phyloP scores from a whole-genome alignment of 805 yeast species.

The Pichia membranifaciens region DNA sequence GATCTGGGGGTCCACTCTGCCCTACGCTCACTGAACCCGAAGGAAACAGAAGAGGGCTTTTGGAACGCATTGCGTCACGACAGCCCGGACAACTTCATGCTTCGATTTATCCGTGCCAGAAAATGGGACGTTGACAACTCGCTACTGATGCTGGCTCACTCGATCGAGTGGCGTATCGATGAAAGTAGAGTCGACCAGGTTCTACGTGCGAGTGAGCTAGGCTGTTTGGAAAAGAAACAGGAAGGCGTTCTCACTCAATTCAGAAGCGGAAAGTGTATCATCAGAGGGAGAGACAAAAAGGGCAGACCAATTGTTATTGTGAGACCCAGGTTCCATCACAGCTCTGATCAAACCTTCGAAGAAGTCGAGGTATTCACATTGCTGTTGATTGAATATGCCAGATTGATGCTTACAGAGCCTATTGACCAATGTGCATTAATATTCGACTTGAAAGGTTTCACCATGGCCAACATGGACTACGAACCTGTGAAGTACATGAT shows the following conservation, averaged over 20 bases:
- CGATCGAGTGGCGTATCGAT: slow-evolving; percentile 68
- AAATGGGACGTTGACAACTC: slow-evolving; percentile 73
- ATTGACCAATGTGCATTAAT: slow-evolving; percentile 76
- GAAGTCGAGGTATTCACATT: slow-evolving; percentile 75
- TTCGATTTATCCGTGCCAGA: slow-evolving; percentile 81
- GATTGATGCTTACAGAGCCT: slow-evolving; percentile 68
- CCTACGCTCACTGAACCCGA: slow-evolving; percentile 47
- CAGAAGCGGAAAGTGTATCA: slow-evolving; percentile 61
- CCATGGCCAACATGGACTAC: slow-evolving; percentile 90
- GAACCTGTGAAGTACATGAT: slow-evolving; percentile 85
- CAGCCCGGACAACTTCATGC: slow-evolving; percentile 68
- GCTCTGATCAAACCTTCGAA: slow-evolving; percentile 58
- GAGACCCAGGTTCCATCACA: slow-evolving; percentile 70
- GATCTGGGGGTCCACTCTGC: slow-evolving; percentile 41
- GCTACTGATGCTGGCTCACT: slow-evolving; percentile 62
- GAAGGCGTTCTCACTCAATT: slow-evolving; percentile 51
- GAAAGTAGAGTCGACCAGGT: slow-evolving; percentile 57
- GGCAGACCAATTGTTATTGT: slow-evolving; percentile 78
- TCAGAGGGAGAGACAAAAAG: slow-evolving; percentile 66
- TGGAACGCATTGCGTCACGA: slow-evolving; percentile 68
- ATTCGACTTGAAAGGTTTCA: slow-evolving; percentile 82
- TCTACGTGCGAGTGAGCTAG: slow-evolving; percentile 67
- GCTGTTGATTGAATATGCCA: slow-evolving; percentile 72
- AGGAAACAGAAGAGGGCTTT: slow-evolving; percentile 43
- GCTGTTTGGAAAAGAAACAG: slow-evolving; percentile 38